A percentile compares a stretch with the other conserved stretches of the same genome.
These are phyloP conservation scores for Claviceps maximensis DNA, from an alignment of 2,329 filamentous ascomycete genomes.

Conservation along the genomic window DNA sequence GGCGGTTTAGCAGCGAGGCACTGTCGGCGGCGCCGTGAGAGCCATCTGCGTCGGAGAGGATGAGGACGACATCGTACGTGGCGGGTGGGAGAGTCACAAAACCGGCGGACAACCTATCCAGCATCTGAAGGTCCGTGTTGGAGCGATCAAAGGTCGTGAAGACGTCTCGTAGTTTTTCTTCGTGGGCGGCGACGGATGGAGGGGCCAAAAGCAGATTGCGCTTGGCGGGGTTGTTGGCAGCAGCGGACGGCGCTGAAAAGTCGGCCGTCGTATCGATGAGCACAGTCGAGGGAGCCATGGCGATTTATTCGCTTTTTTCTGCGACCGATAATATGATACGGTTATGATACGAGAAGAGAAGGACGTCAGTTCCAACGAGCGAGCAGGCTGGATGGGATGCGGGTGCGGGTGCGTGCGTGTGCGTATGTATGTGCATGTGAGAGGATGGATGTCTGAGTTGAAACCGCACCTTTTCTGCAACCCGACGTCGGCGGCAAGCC, in stretches of 20 bases:
- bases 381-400: too few species aligned
- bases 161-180: constrained; percentile 59
- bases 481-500: background rate
- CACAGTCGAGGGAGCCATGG: constrained; percentile 39
- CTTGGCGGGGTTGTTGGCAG: constrained; percentile 18
- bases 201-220: constrained; percentile 79
- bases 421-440: too few species aligned
- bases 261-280: constrained; percentile 44
- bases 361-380: too few species aligned
- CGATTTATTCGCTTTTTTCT: background rate
- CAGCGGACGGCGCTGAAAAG: constrained; percentile 26
- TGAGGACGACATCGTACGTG: constrained; percentile 73
- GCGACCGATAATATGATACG: too few species aligned
- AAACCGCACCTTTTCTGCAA: background rate
- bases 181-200: constrained; percentile 76
- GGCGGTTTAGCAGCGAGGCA: constrained; percentile 45
- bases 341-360: too few species aligned
- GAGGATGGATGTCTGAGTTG: too few species aligned
- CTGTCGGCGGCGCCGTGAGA: constrained; percentile 48
- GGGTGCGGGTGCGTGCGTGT: too few species aligned
- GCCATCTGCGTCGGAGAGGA: constrained; percentile 68
- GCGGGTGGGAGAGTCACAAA: constrained; percentile 61
- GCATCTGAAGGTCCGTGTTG: constrained; percentile 87
- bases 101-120: constrained; percentile 77
- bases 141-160: constrained; percentile 61